phyloP scores from a whole-genome alignment of 768 basidiomycete species.

The Kwoniella sp. region DNA sequence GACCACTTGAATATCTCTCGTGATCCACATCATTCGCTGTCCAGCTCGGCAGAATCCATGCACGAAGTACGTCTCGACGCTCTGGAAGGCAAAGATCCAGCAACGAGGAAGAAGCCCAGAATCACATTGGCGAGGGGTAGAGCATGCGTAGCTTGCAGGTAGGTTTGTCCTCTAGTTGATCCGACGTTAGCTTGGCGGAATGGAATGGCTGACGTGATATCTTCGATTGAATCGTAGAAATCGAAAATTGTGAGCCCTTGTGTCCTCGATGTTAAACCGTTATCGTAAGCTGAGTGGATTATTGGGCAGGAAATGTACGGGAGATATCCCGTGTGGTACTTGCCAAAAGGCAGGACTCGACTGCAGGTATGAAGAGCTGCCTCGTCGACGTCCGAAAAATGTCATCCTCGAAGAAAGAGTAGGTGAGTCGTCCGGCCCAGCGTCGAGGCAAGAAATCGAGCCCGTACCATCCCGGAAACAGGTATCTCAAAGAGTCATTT shows the following conservation, averaged over 20 bases:
- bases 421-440: slow-evolving; percentile 27
- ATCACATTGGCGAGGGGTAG: slow-evolving; percentile 40
- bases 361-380: slow-evolving; percentile 44
- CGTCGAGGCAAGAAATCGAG: slow-evolving; percentile 1
- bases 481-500: too few species aligned
- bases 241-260: slow-evolving; percentile 42
- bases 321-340: slow-evolving; percentile 39
- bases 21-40: slow-evolving; percentile 8
- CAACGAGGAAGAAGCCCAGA: slow-evolving; percentile 36
- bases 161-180: too few species aligned
- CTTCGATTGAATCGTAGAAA: slow-evolving; percentile 18
- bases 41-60: slow-evolving; percentile 21
- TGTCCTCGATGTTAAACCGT: too few species aligned
- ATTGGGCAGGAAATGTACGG: slow-evolving; percentile 49
- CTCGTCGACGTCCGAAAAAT: slow-evolving; percentile 31
- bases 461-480: too few species aligned
- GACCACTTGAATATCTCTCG: background rate
- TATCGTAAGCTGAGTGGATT: too few species aligned
- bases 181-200: too few species aligned
- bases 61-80: slow-evolving; percentile 9
- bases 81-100: slow-evolving; percentile 1
- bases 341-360: slow-evolving; percentile 39
- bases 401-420: slow-evolving; percentile 45
- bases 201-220: background rate
- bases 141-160: slow-evolving; percentile 45